Evolutionary conservation across 345 rosid genomes (phyloP).

Genomic region (Cochlearia excelsa): DNA sequence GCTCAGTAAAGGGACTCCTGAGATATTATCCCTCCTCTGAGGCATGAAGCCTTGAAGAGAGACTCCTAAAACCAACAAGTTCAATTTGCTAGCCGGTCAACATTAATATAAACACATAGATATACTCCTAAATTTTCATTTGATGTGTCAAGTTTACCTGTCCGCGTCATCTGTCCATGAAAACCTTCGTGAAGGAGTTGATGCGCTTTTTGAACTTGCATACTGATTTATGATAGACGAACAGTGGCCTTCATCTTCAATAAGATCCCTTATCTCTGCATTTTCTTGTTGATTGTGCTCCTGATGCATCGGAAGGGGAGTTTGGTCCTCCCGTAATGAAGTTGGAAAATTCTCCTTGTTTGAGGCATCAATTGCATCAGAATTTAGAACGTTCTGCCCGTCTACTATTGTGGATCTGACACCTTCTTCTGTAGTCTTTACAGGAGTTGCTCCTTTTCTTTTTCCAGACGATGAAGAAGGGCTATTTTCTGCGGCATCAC

Average conservation of each 20-base stretch:
- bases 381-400: conserved; percentile 22
- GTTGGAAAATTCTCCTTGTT: conserved; percentile 28
- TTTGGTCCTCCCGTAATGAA: conserved; percentile 39
- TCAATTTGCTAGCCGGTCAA: conserved; percentile 1
- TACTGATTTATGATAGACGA: conserved; percentile 40
- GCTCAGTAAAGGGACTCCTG: conserved; percentile 7
- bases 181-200: conserved; percentile 55
- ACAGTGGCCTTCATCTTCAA: conserved; percentile 47
- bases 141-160: conserved; percentile 49
- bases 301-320: conserved; percentile 31
- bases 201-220: conserved; percentile 46
- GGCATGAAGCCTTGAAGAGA: conserved; percentile 14
- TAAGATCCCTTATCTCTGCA: conserved; percentile 37
- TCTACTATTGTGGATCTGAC: conserved; percentile 34
- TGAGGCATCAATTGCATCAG: conserved; percentile 24
- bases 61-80: conserved; percentile 14
- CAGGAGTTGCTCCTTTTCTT: conserved; percentile 51
- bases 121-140: conserved; percentile 20
- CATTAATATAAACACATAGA: conserved; percentile 19
- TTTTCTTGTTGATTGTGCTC: conserved; percentile 39
- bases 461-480: conserved; percentile 44
- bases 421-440: conserved; percentile 41
- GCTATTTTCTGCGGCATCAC: conserved; percentile 30
- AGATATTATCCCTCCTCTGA: conserved; percentile 11
- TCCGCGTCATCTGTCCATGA: conserved; percentile 88